Evolutionary conservation across 2,329 filamentous ascomycete species (phyloP).

Genomic region (Massarina eburnea): DNA sequence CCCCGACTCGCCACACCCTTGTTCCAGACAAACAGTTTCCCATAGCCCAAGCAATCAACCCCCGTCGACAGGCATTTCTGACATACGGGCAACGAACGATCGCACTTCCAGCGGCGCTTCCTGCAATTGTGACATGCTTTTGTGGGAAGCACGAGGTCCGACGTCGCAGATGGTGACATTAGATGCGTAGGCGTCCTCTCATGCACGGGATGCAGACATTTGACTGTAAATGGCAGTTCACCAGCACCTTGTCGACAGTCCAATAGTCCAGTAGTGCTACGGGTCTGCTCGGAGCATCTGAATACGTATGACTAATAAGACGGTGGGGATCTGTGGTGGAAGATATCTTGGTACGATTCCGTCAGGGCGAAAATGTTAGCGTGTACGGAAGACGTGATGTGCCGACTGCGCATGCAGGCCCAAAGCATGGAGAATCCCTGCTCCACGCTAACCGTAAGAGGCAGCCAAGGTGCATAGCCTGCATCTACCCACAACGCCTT

Average conservation of each 20-base stretch:
- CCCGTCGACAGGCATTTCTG: constrained; percentile 60
- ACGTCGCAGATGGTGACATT: constrained; percentile 18
- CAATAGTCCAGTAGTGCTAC: constrained; percentile 9
- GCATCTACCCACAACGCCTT: constrained; percentile 20
- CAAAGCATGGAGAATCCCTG: neutral
- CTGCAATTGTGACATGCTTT: constrained; percentile 64
- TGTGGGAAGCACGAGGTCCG: constrained; percentile 33
- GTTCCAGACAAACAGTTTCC: constrained; percentile 62
- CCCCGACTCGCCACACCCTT: constrained; percentile 54
- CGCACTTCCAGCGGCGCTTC: constrained; percentile 62
- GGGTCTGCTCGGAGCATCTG: neutral
- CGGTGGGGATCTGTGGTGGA: neutral
- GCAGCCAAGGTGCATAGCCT: constrained; percentile 29
- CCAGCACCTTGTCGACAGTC: constrained; percentile 13
- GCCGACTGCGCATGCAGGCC: constrained; percentile 12
- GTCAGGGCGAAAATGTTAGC: neutral
- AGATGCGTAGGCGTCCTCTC: constrained; percentile 22
- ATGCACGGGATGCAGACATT: constrained; percentile 32
- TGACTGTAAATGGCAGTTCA: constrained; percentile 22
- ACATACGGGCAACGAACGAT: constrained; percentile 61
- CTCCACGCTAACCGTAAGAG: constrained; percentile 7
- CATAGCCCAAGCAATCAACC: constrained; percentile 64
- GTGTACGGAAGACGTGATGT: constrained; percentile 14
- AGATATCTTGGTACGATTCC: neutral
- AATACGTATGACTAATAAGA: constrained; percentile 2